Conservation (phyloP, 129 eudicot species). For the Apium graveolens region DNA sequence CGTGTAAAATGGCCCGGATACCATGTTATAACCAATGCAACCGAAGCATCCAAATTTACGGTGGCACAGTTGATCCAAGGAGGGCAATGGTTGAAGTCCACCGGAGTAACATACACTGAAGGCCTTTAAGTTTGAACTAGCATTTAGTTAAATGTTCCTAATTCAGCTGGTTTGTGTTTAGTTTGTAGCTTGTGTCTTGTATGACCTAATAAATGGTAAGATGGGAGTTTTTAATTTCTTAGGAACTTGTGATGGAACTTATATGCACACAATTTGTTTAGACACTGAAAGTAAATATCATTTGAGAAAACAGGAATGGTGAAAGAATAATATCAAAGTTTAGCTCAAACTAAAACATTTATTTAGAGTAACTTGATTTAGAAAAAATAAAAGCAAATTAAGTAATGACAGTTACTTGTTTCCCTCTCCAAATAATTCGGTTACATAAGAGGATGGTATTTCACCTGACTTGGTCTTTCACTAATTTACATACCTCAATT, state of each 20-base stretch:
- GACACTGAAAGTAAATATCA: too few species aligned
- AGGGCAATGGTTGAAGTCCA: constrained; percentile 33
- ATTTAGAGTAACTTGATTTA: background rate
- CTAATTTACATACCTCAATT: background rate
- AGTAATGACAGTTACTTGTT: background rate
- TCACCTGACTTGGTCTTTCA: constrained; percentile 15
- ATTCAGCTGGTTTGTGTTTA: background rate
- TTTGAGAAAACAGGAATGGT: background rate
- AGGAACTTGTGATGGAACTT: too few species aligned
- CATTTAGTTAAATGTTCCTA: background rate
- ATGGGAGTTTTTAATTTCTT: too few species aligned
- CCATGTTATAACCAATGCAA: constrained; percentile 26
- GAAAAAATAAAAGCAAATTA: background rate
- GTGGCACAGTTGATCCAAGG: constrained; percentile 49
- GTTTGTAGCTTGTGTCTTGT: background rate
- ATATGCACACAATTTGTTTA: too few species aligned
- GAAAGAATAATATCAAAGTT: background rate
- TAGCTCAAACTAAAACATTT: too few species aligned
- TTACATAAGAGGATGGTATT: constrained; percentile 8
- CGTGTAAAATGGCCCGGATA: constrained; percentile 50
- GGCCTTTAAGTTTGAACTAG: constrained; percentile 14
- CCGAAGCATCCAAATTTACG: constrained; percentile 41
- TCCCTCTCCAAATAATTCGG: constrained; percentile 10
- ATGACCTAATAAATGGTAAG: background rate
- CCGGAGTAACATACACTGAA: constrained; percentile 21